phyloP scores from a whole-genome alignment of 352 stramenopile genomes.

The Thalassiosira tumida region DNA sequence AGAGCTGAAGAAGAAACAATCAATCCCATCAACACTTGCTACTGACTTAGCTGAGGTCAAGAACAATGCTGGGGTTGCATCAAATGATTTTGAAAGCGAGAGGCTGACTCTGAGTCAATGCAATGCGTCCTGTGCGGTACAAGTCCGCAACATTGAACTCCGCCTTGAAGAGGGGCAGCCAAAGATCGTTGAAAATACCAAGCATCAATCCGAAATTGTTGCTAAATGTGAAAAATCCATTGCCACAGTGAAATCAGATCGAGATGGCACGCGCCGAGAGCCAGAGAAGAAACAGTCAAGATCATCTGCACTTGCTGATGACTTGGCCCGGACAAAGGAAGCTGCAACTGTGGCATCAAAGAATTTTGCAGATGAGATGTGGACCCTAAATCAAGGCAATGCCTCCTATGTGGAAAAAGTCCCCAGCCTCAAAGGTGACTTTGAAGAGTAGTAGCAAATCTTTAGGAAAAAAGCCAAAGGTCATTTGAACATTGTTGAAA shows the following conservation, averaged over 20 bases:
- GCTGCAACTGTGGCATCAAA: slow-evolving; percentile 19
- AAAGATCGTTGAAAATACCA: slow-evolving; percentile 28
- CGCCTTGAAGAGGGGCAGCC: slow-evolving; percentile 24
- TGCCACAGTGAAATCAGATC: neutral
- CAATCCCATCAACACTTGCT: neutral
- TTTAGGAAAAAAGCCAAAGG: neutral
- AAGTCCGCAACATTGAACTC: slow-evolving; percentile 38
- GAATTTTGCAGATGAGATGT: slow-evolving; percentile 56
- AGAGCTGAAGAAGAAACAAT: slow-evolving; percentile 39
- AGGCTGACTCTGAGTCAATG: slow-evolving; percentile 7
- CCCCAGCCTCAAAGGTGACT: neutral
- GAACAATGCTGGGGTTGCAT: slow-evolving; percentile 9
- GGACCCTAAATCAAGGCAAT: slow-evolving; percentile 22
- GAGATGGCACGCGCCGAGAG: neutral
- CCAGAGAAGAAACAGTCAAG: neutral
- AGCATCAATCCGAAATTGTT: slow-evolving; percentile 28
- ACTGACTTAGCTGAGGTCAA: slow-evolving; percentile 23
- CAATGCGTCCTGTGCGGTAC: neutral
- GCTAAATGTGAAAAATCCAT: slow-evolving; percentile 43
- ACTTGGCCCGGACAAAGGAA: slow-evolving; percentile 39
- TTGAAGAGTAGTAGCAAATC: neutral
- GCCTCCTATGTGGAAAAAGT: slow-evolving; percentile 1
- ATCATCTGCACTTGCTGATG: neutral
- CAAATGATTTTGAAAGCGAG: slow-evolving; percentile 35
- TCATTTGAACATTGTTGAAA: neutral